Conservation (phyloP, 768 basidiomycete genomes). For the Polyporus arcularius region DNA sequence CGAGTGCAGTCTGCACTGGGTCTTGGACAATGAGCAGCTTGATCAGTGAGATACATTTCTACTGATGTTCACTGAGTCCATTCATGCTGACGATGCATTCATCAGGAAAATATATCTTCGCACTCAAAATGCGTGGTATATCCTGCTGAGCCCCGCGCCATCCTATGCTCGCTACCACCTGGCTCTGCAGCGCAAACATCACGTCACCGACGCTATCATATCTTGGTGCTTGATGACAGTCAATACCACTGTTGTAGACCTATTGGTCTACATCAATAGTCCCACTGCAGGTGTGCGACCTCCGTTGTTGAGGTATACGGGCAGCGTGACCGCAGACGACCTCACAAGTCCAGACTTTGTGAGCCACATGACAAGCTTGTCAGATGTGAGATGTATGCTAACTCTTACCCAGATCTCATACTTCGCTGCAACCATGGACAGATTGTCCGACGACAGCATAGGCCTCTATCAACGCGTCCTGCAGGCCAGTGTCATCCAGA, state of each 20-base stretch:
- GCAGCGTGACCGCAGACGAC: neutral
- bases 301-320: neutral
- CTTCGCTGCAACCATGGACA: neutral
- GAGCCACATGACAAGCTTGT: neutral
- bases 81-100: neutral
- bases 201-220: constrained; percentile 35
- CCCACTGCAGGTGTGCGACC: neutral
- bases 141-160: constrained; percentile 51
- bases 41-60: constrained; percentile 44
- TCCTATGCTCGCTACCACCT: constrained; percentile 45
- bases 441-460: neutral
- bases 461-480: neutral
- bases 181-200: constrained; percentile 52
- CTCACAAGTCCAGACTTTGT: neutral
- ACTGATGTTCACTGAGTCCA: no score
- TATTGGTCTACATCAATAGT: neutral
- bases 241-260: neutral
- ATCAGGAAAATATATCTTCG: constrained; percentile 63
- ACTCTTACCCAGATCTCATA: neutral
- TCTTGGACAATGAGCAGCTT: constrained; percentile 31
- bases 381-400: neutral
- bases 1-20: constrained; percentile 50
- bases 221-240: constrained; percentile 28
- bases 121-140: constrained; percentile 70
- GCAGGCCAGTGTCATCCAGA: neutral